Evolutionary conservation across 2,329 filamentous ascomycete genomes (phyloP), one percentile per base, ranked within the genome.

Genomic region (Sporothrix protearum): DNA sequence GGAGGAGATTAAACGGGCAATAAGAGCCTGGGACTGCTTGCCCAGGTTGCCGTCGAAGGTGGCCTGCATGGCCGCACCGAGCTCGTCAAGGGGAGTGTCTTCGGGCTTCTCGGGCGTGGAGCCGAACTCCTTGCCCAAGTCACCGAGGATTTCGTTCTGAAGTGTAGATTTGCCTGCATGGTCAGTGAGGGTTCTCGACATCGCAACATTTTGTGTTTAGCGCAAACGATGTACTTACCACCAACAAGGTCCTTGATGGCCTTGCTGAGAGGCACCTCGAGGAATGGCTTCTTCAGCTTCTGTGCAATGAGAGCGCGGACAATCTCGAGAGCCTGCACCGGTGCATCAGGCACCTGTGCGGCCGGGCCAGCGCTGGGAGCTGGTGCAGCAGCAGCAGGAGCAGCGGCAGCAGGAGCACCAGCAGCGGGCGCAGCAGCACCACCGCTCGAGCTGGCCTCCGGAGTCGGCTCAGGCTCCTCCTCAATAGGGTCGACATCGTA

Each of bases 41-140:
- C 96, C 96, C 73, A 99, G 89, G 83, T 97, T 95, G 77, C 96
- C 96, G 83, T 97, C 96, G 84, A 99, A 99, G n/a, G 95, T 98
- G 63, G 93, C 91, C 83, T 99, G 96, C 92, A 99, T 97, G 9
- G 96, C 86, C 70, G 92, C 93, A 85, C 94, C 92, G 73, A 99
- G 87, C 83, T 99, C 96, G 81, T 99, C 96, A 61, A 99, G 86
- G 74, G 96, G 96, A 59, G 92, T 96, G 81, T 99, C 96, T 87
- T 99, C 96, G 69, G 96, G 95, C 85, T 98, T 98, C 81, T 99
- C 96, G 71, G 96, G 96, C 19, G 96, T 97, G 14, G 94, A 97
- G 73, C 96, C 96, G 77, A 99, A 99, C 83, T 99, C 96, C 82
- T 98, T 99, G 80, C 95, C 95, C 75, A 99, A 84, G 80, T 99